phyloP scores from a whole-genome alignment of 345 rosid species.

The Hirschfeldia incana region DNA sequence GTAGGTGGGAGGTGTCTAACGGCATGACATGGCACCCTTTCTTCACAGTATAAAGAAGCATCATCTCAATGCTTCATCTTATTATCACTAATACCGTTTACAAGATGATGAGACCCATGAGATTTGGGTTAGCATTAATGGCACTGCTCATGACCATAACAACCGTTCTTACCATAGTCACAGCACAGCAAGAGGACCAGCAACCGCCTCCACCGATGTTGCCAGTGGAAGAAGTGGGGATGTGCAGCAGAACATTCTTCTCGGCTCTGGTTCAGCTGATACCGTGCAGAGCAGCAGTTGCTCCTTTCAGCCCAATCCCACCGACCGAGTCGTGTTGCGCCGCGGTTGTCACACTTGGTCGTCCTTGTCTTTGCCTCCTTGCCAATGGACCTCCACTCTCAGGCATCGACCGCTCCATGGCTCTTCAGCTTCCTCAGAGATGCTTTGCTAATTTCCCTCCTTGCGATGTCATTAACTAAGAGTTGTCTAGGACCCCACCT shows the following conservation, averaged over 20 bases:
- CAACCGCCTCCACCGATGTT: conserved; percentile 39
- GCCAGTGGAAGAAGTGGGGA: conserved; percentile 37
- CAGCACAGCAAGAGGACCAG: conserved; percentile 34
- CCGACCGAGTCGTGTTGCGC: conserved; percentile 80
- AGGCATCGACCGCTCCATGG: conserved; percentile 85
- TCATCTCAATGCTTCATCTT: neutral
- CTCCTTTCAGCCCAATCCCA: conserved; percentile 76
- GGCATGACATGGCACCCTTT: conserved; percentile 15
- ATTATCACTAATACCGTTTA: neutral
- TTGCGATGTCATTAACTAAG: conserved; percentile 46
- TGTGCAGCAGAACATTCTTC: conserved; percentile 77
- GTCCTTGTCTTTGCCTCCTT: conserved; percentile 70
- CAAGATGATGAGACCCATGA: conserved; percentile 15
- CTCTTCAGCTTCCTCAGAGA: conserved; percentile 76
- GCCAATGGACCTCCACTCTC: conserved; percentile 86
- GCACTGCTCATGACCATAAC: conserved; percentile 17
- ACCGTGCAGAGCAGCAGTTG: conserved; percentile 87
- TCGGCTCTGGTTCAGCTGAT: conserved; percentile 76
- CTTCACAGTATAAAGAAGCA: conserved; percentile 15
- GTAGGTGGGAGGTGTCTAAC: conserved; percentile 32
- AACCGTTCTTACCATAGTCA: conserved; percentile 20
- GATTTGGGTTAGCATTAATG: conserved; percentile 10
- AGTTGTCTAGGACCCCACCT: conserved; percentile 13
- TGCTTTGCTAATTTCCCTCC: conserved; percentile 81
- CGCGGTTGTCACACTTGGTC: conserved; percentile 73